Evolutionary conservation across 768 basidiomycete species (phyloP), one percentile per base, ranked within the genome.

Genomic region (Amanita brunnescens): DNA sequence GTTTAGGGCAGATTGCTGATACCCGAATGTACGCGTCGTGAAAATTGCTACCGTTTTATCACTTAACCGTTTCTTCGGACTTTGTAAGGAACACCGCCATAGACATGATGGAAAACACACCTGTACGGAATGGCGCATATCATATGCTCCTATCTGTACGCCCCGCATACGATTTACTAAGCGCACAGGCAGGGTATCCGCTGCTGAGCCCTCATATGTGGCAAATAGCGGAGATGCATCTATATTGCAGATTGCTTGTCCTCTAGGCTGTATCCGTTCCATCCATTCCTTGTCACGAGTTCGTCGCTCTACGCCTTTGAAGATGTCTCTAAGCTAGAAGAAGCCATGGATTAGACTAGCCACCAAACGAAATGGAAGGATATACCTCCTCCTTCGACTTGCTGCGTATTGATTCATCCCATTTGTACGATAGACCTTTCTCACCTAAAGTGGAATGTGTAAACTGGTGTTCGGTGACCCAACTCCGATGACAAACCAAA

Each of bases 221-320:
- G 64, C 65, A 55, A 79, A 77, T 30, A 82, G 52, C 41, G 77
- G 66, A 32, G 73, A 68, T 21, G 75, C 79, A 56, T 80, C 72
- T 46, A 85, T 51, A 8, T 68, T 69, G 59, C 75, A 72, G 20
- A 65, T 61, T 18, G 78, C 57, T 43, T 63, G 68, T 47, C 75
- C 78, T 60, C 67, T 72, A 7, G 79, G 71, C 41, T 70, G 67
- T 35, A 80, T 63, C 41, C 67, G 58, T 9, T 67, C 59, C 44
- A 74, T 70, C 18, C 71, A 55, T 37, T 67, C 66, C 54, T 65
- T 59, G 46, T 69, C 67, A 54, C 66, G 62, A 53, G 71, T 60
- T 12, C 70, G 62, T 20, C 61, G 60, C 59, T 73, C 68, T 52
- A 70, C 63, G 50, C 69, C 63, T 48, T 62, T 62, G 46, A 84